Percentiles rank a stretch among this genome's conserved stretches.
Conservation (phyloP, 495 filamentous ascomycete species). For the Annulohypoxylon bovei region DNA sequence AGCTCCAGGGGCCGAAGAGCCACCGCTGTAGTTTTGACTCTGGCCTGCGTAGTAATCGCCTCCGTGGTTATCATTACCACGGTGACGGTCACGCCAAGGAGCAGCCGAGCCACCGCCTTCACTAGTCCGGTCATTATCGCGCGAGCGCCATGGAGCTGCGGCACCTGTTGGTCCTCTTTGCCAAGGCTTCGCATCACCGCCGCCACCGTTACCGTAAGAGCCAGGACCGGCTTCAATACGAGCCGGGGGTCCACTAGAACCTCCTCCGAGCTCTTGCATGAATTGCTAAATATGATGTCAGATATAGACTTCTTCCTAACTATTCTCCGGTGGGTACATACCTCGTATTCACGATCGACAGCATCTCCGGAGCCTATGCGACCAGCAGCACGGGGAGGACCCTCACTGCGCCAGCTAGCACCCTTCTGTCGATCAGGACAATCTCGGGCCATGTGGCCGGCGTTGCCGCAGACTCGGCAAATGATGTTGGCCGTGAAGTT, state of each 20-base stretch:
- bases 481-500: conserved; percentile 99
- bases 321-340: conserved; percentile 54
- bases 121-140: conserved; percentile 54
- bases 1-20: conserved; percentile 60
- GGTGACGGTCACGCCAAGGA: conserved; percentile 64
- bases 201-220: conserved; percentile 57
- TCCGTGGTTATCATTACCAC: conserved; percentile 49
- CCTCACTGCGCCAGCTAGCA: conserved; percentile 87
- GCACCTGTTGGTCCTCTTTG: conserved; percentile 88
- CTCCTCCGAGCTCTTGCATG: conserved; percentile 94
- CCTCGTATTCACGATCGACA: conserved; percentile 94
- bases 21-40: conserved; percentile 52
- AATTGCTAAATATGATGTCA: conserved; percentile 72
- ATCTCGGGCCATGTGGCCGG: conserved; percentile 91
- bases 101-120: conserved; percentile 52
- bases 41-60: conserved; percentile 63
- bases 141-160: conserved; percentile 78
- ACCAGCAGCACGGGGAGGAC: conserved; percentile 61
- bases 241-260: conserved; percentile 72
- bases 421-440: conserved; percentile 93
- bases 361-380: conserved; percentile 82
- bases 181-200: conserved; percentile 79
- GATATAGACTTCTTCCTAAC: conserved; percentile 48
- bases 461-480: conserved; percentile 96
- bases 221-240: conserved; percentile 89